Percentiles rank a stretch among this genome's conserved stretches.
These are phyloP conservation scores for Sphaerobolus stellatus DNA, from an alignment of 1,284 basidiomycete genomes.

Conservation along the genomic window DNA sequence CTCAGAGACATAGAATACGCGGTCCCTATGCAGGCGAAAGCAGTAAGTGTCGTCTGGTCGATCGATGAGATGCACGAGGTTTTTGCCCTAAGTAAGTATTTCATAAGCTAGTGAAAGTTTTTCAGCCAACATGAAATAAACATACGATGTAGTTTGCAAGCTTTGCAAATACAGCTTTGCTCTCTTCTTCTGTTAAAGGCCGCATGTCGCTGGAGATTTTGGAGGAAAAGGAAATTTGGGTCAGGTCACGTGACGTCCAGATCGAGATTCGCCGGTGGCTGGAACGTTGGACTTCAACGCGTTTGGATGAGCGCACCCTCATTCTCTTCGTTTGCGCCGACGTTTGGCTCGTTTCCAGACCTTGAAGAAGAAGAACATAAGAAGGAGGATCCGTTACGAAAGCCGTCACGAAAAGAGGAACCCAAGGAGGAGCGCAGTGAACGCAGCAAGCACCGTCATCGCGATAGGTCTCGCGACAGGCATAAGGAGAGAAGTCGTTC, in stretches of 20 bases:
- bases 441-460: background rate
- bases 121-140: constrained; percentile 15
- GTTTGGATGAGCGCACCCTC: constrained; percentile 15
- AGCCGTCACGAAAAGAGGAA: background rate
- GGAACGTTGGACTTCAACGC: background rate
- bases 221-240: background rate
- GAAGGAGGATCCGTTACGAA: background rate
- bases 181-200: constrained; percentile 84
- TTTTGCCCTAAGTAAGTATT: constrained; percentile 63
- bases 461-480: background rate
- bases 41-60: constrained; percentile 84
- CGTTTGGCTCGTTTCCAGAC: constrained; percentile 21
- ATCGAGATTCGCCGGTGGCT: background rate
- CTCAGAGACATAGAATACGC: constrained; percentile 93
- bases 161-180: constrained; percentile 85
- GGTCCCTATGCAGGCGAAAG: constrained; percentile 87
- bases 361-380: constrained; percentile 1
- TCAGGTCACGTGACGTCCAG: constrained; percentile 3
- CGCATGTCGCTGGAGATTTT: constrained; percentile 51
- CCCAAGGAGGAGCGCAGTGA: too few relatives aligned
- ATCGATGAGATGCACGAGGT: constrained; percentile 88
- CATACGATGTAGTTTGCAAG: constrained; percentile 87
- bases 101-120: background rate
- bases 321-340: constrained; percentile 22
- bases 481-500: background rate